phyloP scores from a whole-genome alignment of 352 stramenopile genomes.

The Globisporangium cederbergense region DNA sequence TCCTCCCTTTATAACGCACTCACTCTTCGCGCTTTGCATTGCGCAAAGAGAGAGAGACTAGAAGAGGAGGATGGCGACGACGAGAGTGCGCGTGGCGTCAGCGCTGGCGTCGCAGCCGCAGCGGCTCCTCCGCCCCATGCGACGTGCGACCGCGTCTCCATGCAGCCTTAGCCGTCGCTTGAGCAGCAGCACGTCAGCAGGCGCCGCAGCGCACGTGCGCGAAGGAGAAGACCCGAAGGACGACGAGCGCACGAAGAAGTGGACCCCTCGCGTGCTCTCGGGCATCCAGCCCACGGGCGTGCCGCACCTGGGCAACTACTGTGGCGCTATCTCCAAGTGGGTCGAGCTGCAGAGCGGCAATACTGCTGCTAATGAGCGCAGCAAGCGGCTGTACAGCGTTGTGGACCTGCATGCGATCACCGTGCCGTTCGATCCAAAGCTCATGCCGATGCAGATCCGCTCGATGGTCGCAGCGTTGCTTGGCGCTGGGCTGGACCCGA shows the following conservation, averaged over 20 bases:
- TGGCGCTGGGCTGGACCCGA: constrained; percentile 89
- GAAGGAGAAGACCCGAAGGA: no score
- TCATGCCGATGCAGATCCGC: constrained; percentile 88
- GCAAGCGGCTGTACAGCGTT: constrained; percentile 66
- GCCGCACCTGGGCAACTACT: constrained; percentile 99
- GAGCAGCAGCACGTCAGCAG: constrained; percentile 2
- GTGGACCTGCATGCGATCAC: constrained; percentile 99
- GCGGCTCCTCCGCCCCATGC: not conserved
- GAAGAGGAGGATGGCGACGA: not conserved
- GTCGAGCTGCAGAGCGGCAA: constrained; percentile 87
- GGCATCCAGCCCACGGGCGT: constrained; percentile 98
- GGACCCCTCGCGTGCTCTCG: constrained; percentile 85
- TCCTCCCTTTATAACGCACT: no score
- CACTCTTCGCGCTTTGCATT: no score
- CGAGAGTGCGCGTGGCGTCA: not conserved
- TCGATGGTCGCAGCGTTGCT: constrained; percentile 93
- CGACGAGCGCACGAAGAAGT: not conserved
- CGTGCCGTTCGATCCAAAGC: constrained; percentile 90
- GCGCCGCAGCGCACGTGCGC: not conserved
- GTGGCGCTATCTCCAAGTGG: constrained; percentile 97
- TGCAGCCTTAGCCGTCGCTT: not conserved
- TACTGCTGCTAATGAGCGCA: not conserved
- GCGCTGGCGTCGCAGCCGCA: constrained; percentile 5
- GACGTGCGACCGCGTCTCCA: not conserved
- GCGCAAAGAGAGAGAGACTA: no score